Evolutionary conservation across 805 yeast genomes (phyloP).

Genomic region (Starmera quercuum): DNA sequence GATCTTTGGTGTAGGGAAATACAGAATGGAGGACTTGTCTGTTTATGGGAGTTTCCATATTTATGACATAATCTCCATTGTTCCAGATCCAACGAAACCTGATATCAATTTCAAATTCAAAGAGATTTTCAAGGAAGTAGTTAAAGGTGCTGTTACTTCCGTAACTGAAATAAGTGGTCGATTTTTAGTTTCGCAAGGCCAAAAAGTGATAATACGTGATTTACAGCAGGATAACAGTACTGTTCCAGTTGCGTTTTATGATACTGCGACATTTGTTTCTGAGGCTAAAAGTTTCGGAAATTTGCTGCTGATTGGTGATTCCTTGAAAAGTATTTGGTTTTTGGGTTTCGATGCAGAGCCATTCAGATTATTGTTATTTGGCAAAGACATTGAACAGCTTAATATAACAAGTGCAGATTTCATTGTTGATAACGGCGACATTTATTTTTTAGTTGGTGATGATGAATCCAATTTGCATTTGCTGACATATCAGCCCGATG

Average conservation of each 20-base stretch:
- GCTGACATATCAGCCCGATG: constrained; percentile 87
- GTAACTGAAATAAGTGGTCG: constrained; percentile 78
- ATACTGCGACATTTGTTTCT: constrained; percentile 70
- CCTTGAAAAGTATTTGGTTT: constrained; percentile 67
- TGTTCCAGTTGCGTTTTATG: constrained; percentile 90
- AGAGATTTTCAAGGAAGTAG: constrained; percentile 60
- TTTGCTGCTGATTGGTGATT: constrained; percentile 73
- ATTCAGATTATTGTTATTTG: constrained; percentile 70
- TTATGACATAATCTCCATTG: constrained; percentile 70
- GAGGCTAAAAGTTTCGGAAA: constrained; percentile 82
- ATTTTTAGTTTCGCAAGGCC: constrained; percentile 81
- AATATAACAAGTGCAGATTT: constrained; percentile 74
- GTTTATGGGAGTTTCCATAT: constrained; percentile 73
- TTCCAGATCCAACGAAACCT: constrained; percentile 84
- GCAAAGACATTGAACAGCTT: constrained; percentile 60
- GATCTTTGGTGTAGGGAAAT: constrained; percentile 70
- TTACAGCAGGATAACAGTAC: constrained; percentile 79
- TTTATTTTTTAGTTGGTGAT: constrained; percentile 64
- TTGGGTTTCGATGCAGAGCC: constrained; percentile 95
- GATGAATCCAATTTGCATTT: constrained; percentile 58
- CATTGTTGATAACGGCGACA: constrained; percentile 59
- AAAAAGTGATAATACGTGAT: constrained; percentile 67
- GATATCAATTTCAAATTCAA: constrained; percentile 77
- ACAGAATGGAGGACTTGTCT: constrained; percentile 73
- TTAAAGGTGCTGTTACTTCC: constrained; percentile 78